Conservation (phyloP, 331 rosid genomes). For the Pyrus hybrid region DNA sequence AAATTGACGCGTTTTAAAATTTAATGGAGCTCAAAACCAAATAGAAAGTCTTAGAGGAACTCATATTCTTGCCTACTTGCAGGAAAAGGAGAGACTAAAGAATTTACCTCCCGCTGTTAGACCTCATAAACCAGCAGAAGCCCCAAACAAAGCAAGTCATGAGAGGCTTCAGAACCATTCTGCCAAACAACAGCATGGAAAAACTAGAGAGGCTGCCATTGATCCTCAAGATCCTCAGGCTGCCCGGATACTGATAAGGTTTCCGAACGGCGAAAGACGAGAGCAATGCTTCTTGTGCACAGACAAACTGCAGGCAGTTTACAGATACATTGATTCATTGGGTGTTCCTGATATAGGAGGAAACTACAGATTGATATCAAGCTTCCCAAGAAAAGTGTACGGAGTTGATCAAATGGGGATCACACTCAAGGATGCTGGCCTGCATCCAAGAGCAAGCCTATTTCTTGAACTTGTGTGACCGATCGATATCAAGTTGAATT, state of each 20-base stretch:
- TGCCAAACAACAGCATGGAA: constrained; percentile 11
- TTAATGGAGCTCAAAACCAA: neutral
- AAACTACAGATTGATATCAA: constrained; percentile 62
- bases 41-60: neutral
- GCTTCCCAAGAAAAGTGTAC: constrained; percentile 60
- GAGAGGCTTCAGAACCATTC: constrained; percentile 32
- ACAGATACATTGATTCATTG: constrained; percentile 59
- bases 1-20: neutral
- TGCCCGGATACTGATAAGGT: constrained; percentile 70
- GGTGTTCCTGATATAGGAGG: constrained; percentile 36
- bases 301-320: constrained; percentile 63
- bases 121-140: constrained; percentile 29
- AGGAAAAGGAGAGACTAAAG: constrained; percentile 53
- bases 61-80: constrained; percentile 3
- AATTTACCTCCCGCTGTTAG: constrained; percentile 23
- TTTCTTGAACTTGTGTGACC: constrained; percentile 30
- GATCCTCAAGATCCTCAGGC: constrained; percentile 28
- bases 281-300: constrained; percentile 52
- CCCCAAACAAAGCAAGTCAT: constrained; percentile 21
- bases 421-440: constrained; percentile 41
- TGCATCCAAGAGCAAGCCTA: constrained; percentile 42
- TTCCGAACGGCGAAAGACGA: constrained; percentile 84
- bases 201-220: constrained; percentile 17
- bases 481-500: neutral
- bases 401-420: constrained; percentile 53